Percentiles rank a stretch among this genome's conserved stretches.
These are phyloP conservation scores for Adenanthera pavonina DNA, from an alignment of 306 rosid species.

Conservation along the genomic window DNA sequence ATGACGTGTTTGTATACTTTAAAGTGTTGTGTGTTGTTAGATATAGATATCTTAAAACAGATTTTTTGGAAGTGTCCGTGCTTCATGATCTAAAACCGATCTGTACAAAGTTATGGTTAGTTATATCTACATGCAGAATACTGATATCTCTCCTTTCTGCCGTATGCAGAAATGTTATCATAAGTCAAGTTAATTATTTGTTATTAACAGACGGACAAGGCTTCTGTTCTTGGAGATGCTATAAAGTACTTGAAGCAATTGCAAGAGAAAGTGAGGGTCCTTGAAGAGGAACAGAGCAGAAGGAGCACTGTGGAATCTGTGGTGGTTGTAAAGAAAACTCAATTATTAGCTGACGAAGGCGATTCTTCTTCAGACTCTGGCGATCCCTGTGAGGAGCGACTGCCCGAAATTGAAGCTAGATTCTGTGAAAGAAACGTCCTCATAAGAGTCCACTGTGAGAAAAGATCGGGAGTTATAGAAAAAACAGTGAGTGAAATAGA, in stretches of 20 bases:
- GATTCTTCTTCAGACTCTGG: slow-evolving; percentile 44
- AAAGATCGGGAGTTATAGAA: slow-evolving; percentile 69
- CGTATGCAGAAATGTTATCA: background rate
- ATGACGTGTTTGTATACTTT: background rate
- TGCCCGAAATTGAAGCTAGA: slow-evolving; percentile 91
- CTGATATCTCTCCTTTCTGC: background rate
- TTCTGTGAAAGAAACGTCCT: slow-evolving; percentile 80
- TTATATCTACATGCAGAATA: background rate
- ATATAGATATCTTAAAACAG: too few relatives aligned
- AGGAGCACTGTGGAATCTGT: slow-evolving; percentile 73
- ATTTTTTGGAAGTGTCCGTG: too few relatives aligned
- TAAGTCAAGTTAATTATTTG: background rate
- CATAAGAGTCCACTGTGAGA: slow-evolving; percentile 85
- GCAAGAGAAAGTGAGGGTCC: slow-evolving; percentile 76
- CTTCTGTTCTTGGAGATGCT: slow-evolving; percentile 97
- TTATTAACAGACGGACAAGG: slow-evolving; percentile 84
- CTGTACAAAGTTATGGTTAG: background rate
- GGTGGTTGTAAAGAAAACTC: slow-evolving; percentile 72
- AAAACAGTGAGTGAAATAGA: slow-evolving; percentile 69
- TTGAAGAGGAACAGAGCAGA: slow-evolving; percentile 82
- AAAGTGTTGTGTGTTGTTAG: background rate
- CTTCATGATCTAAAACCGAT: too few relatives aligned
- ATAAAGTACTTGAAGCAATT: slow-evolving; percentile 84
- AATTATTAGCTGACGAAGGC: slow-evolving; percentile 51
- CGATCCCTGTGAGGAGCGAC: slow-evolving; percentile 49